Base-by-base conservation (phyloP, 257 asterid species). In the Capsicum rhomboideum region DNA sequence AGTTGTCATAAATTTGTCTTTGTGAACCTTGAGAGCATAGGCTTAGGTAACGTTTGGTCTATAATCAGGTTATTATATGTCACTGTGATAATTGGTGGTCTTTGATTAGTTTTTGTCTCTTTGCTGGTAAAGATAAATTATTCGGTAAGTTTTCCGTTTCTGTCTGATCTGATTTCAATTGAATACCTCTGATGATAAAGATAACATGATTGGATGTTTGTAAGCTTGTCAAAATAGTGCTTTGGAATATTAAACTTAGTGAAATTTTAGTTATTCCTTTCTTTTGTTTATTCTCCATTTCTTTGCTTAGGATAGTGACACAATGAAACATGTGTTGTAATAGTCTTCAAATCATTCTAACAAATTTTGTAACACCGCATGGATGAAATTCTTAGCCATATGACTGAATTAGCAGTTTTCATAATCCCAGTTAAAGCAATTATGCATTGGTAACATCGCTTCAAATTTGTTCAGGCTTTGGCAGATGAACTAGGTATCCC, bases 401-500 rank as follows among this genome's bases (percentile, higher is more conserved):
- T 28, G 21, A 50, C 42, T 75, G 23, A 49, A 14, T 46, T 23
- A 26, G 49, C 81, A 75, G 63, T 75, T 50, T 23, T 2, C 23
- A 42, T 72, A 42, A 21, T 72, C n/a, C 58, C 37, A 44, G 34
- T 72, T 44, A 46, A 72, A 72, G 56, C 80, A 72, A 21, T 75
- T 26, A 26, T 75, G 61, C 63, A 49, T 75, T 26, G 26, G 81
- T 75, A 75, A 75, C 81, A 49, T 75, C 81, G 4, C 44, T 75
- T 26, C 6, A 74, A 46, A 46, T 13, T 49, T 75, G 80, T 83
- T 78, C 88, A 94, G 99, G 98, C 97, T 79, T 92, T 96, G 78
- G 99, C 98, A 3, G 98, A 96, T 84, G 98, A 92, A 89, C 95
- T 94, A 29, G 99, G 99, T 82, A 93, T 96, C 85, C 98, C 98